Evolutionary conservation across 352 stramenopile genomes (phyloP), one percentile per base, ranked within the genome.

Genomic region (Pseudoperonospora humuli): DNA sequence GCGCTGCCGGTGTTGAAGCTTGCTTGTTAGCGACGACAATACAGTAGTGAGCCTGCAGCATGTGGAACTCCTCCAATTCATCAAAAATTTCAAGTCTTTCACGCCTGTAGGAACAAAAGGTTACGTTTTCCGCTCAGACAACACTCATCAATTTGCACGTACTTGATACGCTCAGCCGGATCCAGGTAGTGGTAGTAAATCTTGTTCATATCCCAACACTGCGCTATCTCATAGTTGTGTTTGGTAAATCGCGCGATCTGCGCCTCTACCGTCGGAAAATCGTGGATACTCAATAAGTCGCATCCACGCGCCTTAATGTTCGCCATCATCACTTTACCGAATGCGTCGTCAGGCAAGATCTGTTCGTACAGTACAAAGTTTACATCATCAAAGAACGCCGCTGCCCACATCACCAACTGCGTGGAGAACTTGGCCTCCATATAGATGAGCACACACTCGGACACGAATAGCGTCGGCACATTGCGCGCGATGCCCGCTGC

Each of bases 391-490:
- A 96, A 94, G 39, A 68, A 77, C 7, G 50, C 57, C 8, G 51
- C 50, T 0, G 82, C 70, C 83, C 80, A 95, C 2, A 54, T 37
- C 19, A 96, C 61, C 10, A 95, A 63, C 26, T 75, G 66, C 17
- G 66, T 67, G 10, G 84, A 94, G 47, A 74, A 78, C 38, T 77
- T 68, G 11, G 86, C 73, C 19, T 93, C 75, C 70, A 96, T 94
- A 69, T 96, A 96, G 46, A 95, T 89, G 28, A 96, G 47, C 46
- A 96, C 87, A 38, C 78, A 93, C 54, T 96, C 87, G 3, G 87
- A 95, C 39, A 96, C 67, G 36, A 96, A 89, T 31, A 92, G 50
- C 33, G 76, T 87, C 8, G 73, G 77, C 7, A 58, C 29, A 21
- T 18, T 69, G 17, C 13, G 29, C 49, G 87, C 61, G 18, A 90